A percentile compares a stretch with the other conserved stretches of the same genome.
These are phyloP conservation scores for Scutellaria minor DNA, from an alignment of 257 asterid species.

Conservation along the genomic window DNA sequence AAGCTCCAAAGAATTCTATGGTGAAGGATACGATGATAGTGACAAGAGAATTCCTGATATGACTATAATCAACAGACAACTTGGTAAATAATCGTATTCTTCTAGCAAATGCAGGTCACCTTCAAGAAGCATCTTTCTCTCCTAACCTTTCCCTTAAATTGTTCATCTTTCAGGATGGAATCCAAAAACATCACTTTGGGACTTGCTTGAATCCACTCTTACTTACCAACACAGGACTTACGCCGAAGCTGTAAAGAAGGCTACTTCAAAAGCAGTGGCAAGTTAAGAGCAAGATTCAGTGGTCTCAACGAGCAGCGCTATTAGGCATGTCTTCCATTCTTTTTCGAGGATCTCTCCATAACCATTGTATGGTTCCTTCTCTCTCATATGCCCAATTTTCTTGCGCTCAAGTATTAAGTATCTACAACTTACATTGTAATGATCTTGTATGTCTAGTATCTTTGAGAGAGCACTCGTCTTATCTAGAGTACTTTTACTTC, in stretches of 20 bases:
- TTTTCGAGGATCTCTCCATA: conserved; percentile 17
- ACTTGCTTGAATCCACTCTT: conserved; percentile 77
- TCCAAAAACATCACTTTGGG: conserved; percentile 80
- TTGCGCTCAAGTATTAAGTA: not conserved
- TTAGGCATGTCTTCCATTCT: conserved; percentile 26
- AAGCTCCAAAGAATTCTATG: conserved; percentile 90
- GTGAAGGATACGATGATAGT: conserved; percentile 96
- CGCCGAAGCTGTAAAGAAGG: conserved; percentile 72
- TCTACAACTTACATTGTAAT: not conserved
- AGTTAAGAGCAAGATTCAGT: conserved; percentile 36
- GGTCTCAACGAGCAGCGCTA: conserved; percentile 24
- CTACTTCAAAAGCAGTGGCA: conserved; percentile 60
- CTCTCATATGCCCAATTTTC: not conserved
- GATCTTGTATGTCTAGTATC: conserved; percentile 18
- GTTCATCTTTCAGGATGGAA: conserved; percentile 59
- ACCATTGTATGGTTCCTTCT: not conserved
- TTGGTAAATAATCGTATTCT: conserved; percentile 54
- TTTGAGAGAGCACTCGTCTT: not conserved
- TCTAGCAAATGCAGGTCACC: too few species aligned
- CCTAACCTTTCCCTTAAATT: conserved; percentile 11
- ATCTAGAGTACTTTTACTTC: not conserved
- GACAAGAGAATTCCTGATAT: conserved; percentile 96
- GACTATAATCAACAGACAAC: conserved; percentile 90
- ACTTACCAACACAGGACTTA: conserved; percentile 86
- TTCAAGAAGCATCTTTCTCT: not conserved